A percentile compares a stretch with the other conserved stretches of the same genome.
These are phyloP conservation scores for Malus sieversii DNA, from an alignment of 306 rosid species.

Conservation along the genomic window DNA sequence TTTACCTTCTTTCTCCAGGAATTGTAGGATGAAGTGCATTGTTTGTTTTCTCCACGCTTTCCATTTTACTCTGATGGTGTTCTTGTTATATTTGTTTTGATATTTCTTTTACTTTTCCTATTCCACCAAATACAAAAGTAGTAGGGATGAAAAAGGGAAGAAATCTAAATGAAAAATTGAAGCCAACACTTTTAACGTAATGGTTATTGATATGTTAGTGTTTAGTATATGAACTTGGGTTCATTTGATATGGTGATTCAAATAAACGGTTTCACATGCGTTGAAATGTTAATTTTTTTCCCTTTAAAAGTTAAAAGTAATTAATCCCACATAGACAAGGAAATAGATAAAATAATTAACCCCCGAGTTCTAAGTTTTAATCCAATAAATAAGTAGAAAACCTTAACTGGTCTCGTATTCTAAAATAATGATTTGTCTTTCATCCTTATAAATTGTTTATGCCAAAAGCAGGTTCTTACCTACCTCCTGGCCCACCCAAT, in stretches of 20 bases:
- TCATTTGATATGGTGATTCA: neutral
- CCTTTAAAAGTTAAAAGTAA: neutral
- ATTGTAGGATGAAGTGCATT: neutral
- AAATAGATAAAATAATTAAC: neutral
- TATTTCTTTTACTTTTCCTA: neutral
- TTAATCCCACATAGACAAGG: neutral
- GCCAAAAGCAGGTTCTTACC: slow-evolving; percentile 57
- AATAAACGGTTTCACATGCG: neutral
- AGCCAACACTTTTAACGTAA: neutral
- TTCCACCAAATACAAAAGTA: neutral
- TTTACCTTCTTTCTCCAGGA: neutral
- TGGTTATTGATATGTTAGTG: neutral
- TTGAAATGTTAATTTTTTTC: neutral
- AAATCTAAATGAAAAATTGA: neutral
- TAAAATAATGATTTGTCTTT: neutral
- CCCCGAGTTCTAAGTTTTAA: neutral
- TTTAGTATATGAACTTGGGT: neutral
- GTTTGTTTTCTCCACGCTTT: neutral
- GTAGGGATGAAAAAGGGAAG: neutral
- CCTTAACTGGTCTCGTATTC: too few species aligned
- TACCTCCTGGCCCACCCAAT: slow-evolving; percentile 84
- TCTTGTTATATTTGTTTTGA: neutral
- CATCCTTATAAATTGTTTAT: neutral
- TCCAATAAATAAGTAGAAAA: too few species aligned
- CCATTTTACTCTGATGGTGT: neutral